Percentiles rank a stretch among this genome's conserved stretches.
phyloP scores from a whole-genome alignment of 31 red algal species.

The Odonthalia washingtoniensis region DNA sequence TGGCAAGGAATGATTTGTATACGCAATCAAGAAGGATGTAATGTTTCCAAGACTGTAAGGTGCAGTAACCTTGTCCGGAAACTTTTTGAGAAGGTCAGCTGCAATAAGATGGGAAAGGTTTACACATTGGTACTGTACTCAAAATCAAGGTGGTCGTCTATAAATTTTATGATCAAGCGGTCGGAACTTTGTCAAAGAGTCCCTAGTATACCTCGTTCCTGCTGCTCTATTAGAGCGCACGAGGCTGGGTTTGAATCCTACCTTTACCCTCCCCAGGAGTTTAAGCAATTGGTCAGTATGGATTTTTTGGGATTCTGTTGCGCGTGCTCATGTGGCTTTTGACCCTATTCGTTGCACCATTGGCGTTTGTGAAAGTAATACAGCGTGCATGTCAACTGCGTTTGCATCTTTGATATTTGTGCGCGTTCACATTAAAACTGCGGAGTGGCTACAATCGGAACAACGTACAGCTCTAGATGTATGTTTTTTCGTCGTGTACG shows the following conservation, averaged over 20 bases:
- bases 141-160: constrained; percentile 34
- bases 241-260: neutral
- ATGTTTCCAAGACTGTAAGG: constrained; percentile 29
- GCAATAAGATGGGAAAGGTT: constrained; percentile 14
- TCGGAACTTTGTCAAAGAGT: neutral
- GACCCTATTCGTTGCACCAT: constrained; percentile 1
- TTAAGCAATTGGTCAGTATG: neutral
- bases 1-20: no score
- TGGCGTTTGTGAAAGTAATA: neutral
- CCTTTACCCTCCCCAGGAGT: neutral
- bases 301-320: neutral
- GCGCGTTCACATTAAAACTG: no score
- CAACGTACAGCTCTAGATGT: no score
- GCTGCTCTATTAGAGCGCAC: constrained; percentile 17
- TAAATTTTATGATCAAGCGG: constrained; percentile 31
- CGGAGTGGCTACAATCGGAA: no score
- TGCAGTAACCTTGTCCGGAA: constrained; percentile 10
- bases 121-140: constrained; percentile 37
- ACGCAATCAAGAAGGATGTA: constrained; percentile 6
- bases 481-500: no score
- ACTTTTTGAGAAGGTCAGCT: constrained; percentile 22
- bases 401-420: neutral
- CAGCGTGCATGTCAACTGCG: neutral
- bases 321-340: neutral
- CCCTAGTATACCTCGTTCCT: constrained; percentile 2